Conservation (phyloP, 2,329 filamentous ascomycete genomes). For the Neofusicoccum umdonicola region DNA sequence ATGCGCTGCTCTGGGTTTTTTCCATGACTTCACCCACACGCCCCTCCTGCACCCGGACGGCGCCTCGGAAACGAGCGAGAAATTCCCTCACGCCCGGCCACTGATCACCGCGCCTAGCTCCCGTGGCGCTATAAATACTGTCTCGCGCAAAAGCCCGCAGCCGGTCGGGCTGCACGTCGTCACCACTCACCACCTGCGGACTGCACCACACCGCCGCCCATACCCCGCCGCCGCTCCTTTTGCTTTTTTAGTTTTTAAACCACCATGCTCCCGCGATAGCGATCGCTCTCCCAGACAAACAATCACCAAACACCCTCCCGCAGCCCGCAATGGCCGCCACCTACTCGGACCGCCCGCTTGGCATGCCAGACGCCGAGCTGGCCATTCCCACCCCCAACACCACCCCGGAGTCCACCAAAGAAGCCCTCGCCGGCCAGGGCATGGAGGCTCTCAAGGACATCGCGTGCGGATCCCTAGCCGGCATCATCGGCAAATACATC, state of each 20-base stretch:
- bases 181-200: slow-evolving; percentile 9
- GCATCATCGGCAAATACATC: slow-evolving; percentile 89
- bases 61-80: background rate
- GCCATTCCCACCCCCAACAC: slow-evolving; percentile 1
- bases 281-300: background rate
- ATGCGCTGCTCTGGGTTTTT: background rate
- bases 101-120: background rate
- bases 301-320: background rate
- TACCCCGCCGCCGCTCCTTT: background rate
- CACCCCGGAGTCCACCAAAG: slow-evolving; percentile 14
- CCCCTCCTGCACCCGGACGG: background rate
- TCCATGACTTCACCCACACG: background rate
- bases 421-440: slow-evolving; percentile 41
- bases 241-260: slow-evolving; percentile 1
- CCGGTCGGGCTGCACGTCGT: slow-evolving; percentile 1
- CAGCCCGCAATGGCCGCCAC: slow-evolving; percentile 10
- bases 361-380: slow-evolving; percentile 9
- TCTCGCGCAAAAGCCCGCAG: slow-evolving; percentile 8
- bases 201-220: background rate
- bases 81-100: slow-evolving; percentile 4
- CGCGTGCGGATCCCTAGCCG: slow-evolving; percentile 84
- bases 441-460: slow-evolving; percentile 80
- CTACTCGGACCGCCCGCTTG: slow-evolving; percentile 13
- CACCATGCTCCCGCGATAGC: slow-evolving; percentile 37
- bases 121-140: slow-evolving; percentile 6